Base-by-base conservation (phyloP, 345 rosid genomes). In the Passiflora organensis region DNA sequence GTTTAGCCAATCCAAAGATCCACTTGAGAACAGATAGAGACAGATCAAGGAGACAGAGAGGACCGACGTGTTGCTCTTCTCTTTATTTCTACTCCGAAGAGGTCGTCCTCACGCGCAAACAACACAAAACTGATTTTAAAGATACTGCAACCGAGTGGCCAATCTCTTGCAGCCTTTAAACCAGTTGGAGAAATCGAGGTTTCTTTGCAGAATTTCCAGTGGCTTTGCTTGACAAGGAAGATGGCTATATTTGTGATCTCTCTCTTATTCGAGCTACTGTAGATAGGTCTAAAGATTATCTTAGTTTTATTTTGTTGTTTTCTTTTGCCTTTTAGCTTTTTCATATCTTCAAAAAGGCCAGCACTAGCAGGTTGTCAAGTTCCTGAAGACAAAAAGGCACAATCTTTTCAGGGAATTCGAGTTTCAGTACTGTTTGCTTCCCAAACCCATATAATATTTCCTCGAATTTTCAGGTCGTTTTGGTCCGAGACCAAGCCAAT, bases 31-130 rank as follows among this genome's bases (percentile, higher is more conserved):
- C 43, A 10, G 2, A 10, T 5, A 39, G 14, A 39, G 14, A 10
- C 2, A 39, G 2, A 39, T 10, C 6, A 39, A 39, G 12, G 43
- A 14, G 43, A 10, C 6, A 39, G 14, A 14, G 13, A 39, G 2
- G 12, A 39, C 12, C 43, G 12, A 28, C 50, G 22, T 45, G 34
- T 32, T 43, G 2, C 42, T 56, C 28, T 59, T n/a, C 53, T 46
- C 56, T 71, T 53, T 44, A 63, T 45, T 58, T 25, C 55, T 54
- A 41, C 25, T 11, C 25, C 38, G 38, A 22, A 20, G 47, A 22
- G 51, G 71, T 74, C 67, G 51, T 65, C 60, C 69, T 67, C 67
- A 72, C 76, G 77, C 80, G 69, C 56, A 58, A 57, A 57, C 60
- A 13, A n/a, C n/a, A n/a, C n/a, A n/a, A n/a, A n/a, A n/a, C n/a